phyloP scores from a whole-genome alignment of 352 stramenopile genomes.

The Globisporangium uncinulatum region DNA sequence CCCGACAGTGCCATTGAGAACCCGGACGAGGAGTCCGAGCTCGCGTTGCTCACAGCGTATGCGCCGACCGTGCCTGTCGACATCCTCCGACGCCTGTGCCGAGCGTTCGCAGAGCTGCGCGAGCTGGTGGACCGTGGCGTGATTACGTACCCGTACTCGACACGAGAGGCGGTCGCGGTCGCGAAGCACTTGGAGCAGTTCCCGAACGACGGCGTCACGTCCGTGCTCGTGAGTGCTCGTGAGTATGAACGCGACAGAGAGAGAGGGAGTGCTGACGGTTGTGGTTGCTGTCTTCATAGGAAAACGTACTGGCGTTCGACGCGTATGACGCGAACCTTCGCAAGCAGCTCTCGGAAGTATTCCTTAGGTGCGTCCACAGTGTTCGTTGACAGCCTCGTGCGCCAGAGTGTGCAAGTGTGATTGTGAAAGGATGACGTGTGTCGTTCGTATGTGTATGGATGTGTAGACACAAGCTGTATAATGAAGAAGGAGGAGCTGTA shows the following conservation, averaged over 20 bases:
- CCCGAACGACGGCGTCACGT: conserved; percentile 85
- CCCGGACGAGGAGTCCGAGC: conserved; percentile 88
- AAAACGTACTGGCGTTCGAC: conserved; percentile 96
- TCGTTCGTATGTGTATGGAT: conserved; percentile 8
- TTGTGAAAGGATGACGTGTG: conserved; percentile 5
- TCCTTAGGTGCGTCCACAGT: conserved; percentile 42
- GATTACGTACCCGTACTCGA: conserved; percentile 94
- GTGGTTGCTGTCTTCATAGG: conserved; percentile 24
- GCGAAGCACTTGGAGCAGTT: conserved; percentile 93
- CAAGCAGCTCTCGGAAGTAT: conserved; percentile 71
- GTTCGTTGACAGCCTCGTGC: background rate
- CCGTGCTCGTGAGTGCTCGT: conserved; percentile 45
- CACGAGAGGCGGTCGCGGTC: conserved; percentile 91
- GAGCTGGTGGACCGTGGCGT: conserved; percentile 81
- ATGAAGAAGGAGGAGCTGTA: too few relatives aligned
- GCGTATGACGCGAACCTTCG: conserved; percentile 73
- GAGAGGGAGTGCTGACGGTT: background rate
- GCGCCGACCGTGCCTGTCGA: conserved; percentile 76
- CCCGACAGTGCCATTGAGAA: conserved; percentile 76
- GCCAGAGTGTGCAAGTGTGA: conserved; percentile 5
- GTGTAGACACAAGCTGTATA: too few relatives aligned
- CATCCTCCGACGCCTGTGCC: conserved; percentile 79
- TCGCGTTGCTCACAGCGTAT: conserved; percentile 87
- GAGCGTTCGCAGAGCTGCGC: conserved; percentile 89
- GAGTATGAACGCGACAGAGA: background rate